Percentiles rank a stretch among this genome's conserved stretches.
These are phyloP conservation scores for Jacaranda mimosifolia DNA, from an alignment of 257 asterid species.

Conservation along the genomic window DNA sequence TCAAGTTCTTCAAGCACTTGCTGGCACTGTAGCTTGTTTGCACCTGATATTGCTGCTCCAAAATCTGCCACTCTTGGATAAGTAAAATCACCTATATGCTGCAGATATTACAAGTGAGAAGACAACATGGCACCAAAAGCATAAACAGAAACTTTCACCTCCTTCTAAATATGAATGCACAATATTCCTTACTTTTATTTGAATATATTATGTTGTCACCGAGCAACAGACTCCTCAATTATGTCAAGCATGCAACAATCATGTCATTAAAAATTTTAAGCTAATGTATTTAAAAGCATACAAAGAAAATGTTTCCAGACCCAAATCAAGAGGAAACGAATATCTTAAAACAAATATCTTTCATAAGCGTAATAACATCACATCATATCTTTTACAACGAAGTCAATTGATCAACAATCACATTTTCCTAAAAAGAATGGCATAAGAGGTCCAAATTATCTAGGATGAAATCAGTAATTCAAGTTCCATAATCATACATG, in stretches of 20 bases:
- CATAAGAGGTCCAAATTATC: background rate
- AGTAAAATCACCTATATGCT: conserved; percentile 97
- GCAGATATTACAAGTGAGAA: conserved; percentile 51
- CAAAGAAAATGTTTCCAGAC: background rate
- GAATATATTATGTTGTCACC: background rate
- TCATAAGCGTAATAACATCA: background rate
- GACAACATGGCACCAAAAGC: conserved; percentile 28
- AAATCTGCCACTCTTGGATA: conserved; percentile 98
- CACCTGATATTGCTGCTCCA: conserved; percentile 99
- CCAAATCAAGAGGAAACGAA: conserved; percentile 12
- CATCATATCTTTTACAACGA: conserved; percentile 20
- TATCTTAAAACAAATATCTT: background rate
- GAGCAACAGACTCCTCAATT: conserved; percentile 21
- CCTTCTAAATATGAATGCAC: conserved; percentile 6
- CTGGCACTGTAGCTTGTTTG: conserved; percentile 84
- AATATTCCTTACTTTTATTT: conserved; percentile 16
- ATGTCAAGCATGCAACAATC: conserved; percentile 14
- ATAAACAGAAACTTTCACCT: conserved; percentile 18
- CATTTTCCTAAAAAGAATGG: conserved; percentile 5
- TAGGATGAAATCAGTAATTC: background rate
- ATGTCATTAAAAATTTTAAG: background rate
- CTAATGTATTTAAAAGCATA: background rate
- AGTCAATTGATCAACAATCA: conserved; percentile 24
- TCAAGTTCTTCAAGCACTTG: conserved; percentile 99
- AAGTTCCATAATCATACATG: conserved; percentile 3